Base-by-base conservation (phyloP, 371 early-diverging fungal genomes). In the Actinomortierella ambigua region DNA sequence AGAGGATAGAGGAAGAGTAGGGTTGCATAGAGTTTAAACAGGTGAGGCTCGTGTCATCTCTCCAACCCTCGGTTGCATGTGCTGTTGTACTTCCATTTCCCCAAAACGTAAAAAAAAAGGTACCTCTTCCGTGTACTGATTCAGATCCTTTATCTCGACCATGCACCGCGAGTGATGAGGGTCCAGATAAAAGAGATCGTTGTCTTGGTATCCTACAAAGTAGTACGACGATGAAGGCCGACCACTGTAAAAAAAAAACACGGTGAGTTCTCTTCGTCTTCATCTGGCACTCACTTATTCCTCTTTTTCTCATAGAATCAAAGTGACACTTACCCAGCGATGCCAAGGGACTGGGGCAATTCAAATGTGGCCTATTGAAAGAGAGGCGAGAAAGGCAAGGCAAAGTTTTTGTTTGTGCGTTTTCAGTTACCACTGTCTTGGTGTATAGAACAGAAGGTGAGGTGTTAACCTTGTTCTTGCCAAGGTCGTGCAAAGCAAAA, bases 151-250 rank as follows among this genome's bases (percentile, higher is more conserved):
- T 44, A 81, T 82, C 29, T 85, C 82, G 20, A 88, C 51, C 39
- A 88, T 86, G 20, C 90, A 86, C 20, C 95, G 86, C 22, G 92
- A 86, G 64, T 85, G 88, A 71, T 98, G 98, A 23, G 98, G 97
- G 68, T 98, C 98, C n/a, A 95, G 79, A 65, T 95, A 98, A 14
- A 96, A 81, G 11, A 98, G 67, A 27, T 92, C 85, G 68, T 68
- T 76, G 73, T 88, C 89, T 78, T 96, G 91, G 24, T 88, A 73
- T 17, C 97, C 97, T 23, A 95, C 82, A 78, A 98, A 97, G 78
- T 92, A 98, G 46, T 95, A 81, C 0, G 97, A 95, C 17, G 95
- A 93, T 53, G 94, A 93, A 2, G 98, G 98, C 59, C 92, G 84
- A 18, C 98, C 98, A 39, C 91, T 90, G 73, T 52, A 26, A 44